Conservation (phyloP, 331 rosid species). For the Quercus lobata region DNA sequence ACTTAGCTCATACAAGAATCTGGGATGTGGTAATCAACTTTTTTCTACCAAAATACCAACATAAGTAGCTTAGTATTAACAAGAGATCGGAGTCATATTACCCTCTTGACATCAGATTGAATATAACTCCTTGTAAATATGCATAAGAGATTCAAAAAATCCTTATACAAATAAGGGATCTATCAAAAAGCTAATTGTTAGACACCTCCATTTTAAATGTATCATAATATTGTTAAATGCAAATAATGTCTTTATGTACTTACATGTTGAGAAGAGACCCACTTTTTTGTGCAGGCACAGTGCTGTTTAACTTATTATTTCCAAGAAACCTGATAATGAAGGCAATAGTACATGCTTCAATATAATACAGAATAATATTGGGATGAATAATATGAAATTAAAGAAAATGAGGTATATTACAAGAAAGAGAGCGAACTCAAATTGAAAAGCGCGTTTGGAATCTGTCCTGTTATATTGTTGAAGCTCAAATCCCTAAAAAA, state of each 20-base stretch:
- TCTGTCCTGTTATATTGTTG: conserved; percentile 62
- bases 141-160: neutral
- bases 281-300: conserved; percentile 45
- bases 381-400: conserved; percentile 3
- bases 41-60: neutral
- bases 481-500: conserved; percentile 81
- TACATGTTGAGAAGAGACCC: conserved; percentile 51
- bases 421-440: conserved; percentile 46
- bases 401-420: conserved; percentile 38
- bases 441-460: conserved; percentile 61
- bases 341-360: too few relatives aligned
- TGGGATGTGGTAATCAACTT: neutral
- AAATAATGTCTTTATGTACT: conserved; percentile 29
- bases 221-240: neutral
- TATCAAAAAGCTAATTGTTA: neutral
- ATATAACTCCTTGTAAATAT: neutral
- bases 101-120: neutral
- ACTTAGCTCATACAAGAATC: neutral
- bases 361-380: neutral
- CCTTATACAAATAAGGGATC: neutral
- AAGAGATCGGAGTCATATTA: too few relatives aligned
- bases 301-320: conserved; percentile 58
- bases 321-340: conserved; percentile 65
- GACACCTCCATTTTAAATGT: neutral
- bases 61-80: too few relatives aligned